phyloP scores from a whole-genome alignment of 768 basidiomycete species.

The Asterophora parasitica region DNA sequence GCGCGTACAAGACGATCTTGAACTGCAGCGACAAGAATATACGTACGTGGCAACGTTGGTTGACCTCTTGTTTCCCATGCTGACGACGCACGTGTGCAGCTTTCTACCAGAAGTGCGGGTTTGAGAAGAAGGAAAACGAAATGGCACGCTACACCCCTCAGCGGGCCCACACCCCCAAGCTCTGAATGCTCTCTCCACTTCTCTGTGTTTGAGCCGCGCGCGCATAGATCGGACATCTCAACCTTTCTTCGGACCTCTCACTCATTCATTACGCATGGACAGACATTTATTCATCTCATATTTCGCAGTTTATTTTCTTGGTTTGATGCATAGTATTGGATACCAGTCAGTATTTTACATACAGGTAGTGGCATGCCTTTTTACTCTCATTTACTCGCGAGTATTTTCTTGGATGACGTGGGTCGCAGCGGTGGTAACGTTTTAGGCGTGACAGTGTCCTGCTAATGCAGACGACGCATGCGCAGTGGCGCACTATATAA shows the following conservation, averaged over 20 bases:
- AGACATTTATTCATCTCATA: neutral
- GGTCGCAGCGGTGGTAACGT: no score
- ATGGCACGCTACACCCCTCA: constrained; percentile 74
- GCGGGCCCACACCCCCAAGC: constrained; percentile 32
- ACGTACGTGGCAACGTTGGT: constrained; percentile 53
- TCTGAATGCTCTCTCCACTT: constrained; percentile 21
- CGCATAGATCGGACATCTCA: neutral
- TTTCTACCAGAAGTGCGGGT: constrained; percentile 98
- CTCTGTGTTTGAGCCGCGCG: constrained; percentile 2
- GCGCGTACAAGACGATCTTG: constrained; percentile 96
- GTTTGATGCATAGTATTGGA: neutral
- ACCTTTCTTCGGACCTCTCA: neutral
- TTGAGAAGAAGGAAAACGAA: constrained; percentile 83
- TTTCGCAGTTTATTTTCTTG: neutral
- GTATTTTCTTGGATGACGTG: no score
- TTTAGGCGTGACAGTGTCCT: no score
- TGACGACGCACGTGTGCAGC: constrained; percentile 39
- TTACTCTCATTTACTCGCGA: no score
- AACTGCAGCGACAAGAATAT: constrained; percentile 91
- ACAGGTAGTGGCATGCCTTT: no score
- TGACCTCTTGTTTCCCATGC: constrained; percentile 1
- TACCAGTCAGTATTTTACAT: neutral
- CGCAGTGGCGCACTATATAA: no score
- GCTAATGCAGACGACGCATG: no score
- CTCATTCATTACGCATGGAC: neutral